Base-by-base conservation (phyloP, 768 basidiomycete species). In the Amylocystis lapponica region DNA sequence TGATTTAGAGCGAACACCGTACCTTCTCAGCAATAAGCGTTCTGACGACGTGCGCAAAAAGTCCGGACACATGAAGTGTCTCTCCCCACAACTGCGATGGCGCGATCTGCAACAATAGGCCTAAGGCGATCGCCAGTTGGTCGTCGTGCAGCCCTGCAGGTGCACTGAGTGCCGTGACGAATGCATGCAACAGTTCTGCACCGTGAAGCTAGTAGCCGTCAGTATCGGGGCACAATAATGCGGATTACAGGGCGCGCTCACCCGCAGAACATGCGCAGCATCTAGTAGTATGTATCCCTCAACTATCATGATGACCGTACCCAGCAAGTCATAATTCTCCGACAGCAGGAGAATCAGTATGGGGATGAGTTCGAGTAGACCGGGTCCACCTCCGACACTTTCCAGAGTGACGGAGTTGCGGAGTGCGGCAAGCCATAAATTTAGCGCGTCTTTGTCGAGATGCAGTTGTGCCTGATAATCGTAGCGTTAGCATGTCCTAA, bases 251-350 rank as follows among this genome's bases (percentile, higher is more conserved):
- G 12, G 22, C 17, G 17, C 14, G 34, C n/a, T 23, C 10, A 87
- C 90, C 68, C 81, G 75, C 36, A 91, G 60, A 45, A 93, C 69
- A 9, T 64, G 54, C 14, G 63, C 46, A 0, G 78, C 77, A 60
- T 88, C 84, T 14, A 88, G 68, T n/a, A 95, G 60, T 46, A 88
- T 66, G 58, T 92, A 94, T 5, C 84, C 81, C 57, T 90, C 86
- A 19, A 89, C 52, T 43, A 93, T 77, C 44, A 65, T 66, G 14
- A 76, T 76, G 21, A 81, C 72, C 41, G 71, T 80, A 12, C 85
- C 86, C 16, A 92, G 65, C 17, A 90, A 61, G 51, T 93, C 90
- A 33, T 89, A 64, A 49, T 92, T 90, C 22, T 66, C 67, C 1
- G 73, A 69, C 14, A 94, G 65, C 4, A 89, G 61, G n/a, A 65